These are phyloP conservation scores for Quillaja saponaria DNA, from an alignment of 306 rosid species.

Conservation along the genomic window DNA sequence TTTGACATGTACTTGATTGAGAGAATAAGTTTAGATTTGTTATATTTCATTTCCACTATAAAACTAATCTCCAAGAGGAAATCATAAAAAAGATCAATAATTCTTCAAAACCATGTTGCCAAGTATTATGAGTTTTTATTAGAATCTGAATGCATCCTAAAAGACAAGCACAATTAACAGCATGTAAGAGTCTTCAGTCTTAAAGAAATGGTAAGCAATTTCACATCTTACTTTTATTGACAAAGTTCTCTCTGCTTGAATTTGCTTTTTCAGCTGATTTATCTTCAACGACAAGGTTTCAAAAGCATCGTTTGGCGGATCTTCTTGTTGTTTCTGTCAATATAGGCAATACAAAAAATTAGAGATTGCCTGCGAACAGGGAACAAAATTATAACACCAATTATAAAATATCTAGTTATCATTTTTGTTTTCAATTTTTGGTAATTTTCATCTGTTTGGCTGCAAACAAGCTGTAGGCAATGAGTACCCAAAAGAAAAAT, in stretches of 20 bases:
- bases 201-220: too few relatives aligned
- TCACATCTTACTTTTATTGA: conserved; percentile 50
- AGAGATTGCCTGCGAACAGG: not conserved
- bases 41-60: conserved; percentile 8
- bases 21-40: not conserved
- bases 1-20: not conserved
- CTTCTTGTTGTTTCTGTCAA: conserved; percentile 48
- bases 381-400: too few relatives aligned
- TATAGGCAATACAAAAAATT: conserved; percentile 7
- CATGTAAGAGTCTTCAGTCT: too few relatives aligned
- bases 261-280: conserved; percentile 69
- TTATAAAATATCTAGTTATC: too few relatives aligned
- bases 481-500: too few relatives aligned
- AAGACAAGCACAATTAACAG: too few relatives aligned
- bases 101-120: conserved; percentile 7
- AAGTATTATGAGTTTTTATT: not conserved
- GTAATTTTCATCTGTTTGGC: too few relatives aligned
- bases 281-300: conserved; percentile 62
- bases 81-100: not conserved
- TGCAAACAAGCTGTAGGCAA: not conserved
- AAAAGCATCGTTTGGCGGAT: conserved; percentile 39
- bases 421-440: too few relatives aligned
- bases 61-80: not conserved
- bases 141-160: conserved; percentile 2
- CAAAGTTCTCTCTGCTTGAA: conserved; percentile 67